Evolutionary conservation across 768 basidiomycete species (phyloP).

Genomic region (Filobasidium wieringae): DNA sequence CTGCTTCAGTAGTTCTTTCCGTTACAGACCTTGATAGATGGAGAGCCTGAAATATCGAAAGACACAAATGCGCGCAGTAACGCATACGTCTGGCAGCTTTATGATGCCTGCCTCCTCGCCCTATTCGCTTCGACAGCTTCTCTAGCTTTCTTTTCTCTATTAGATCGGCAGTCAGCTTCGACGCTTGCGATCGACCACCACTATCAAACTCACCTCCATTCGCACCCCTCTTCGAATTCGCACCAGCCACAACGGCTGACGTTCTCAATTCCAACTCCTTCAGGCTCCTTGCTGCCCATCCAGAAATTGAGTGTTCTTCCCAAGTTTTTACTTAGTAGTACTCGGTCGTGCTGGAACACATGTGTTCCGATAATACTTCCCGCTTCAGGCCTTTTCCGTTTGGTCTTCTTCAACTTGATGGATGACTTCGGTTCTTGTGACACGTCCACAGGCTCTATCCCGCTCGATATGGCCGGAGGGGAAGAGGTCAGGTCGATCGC

Average conservation of each 20-base stretch:
- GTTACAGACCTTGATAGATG: too few relatives aligned
- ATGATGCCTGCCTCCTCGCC: background rate
- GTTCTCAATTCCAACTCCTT: slow-evolving; percentile 56
- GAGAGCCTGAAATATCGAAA: too few relatives aligned
- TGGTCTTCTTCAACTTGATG: background rate
- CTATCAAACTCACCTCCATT: slow-evolving; percentile 49
- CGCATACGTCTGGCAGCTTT: too few relatives aligned
- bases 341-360: slow-evolving; percentile 49
- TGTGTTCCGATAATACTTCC: slow-evolving; percentile 54
- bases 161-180: background rate
- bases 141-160: background rate
- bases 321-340: slow-evolving; percentile 49
- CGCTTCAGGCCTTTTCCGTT: slow-evolving; percentile 10
- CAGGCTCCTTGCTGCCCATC: slow-evolving; percentile 55
- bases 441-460: too few relatives aligned
- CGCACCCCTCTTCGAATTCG: slow-evolving; percentile 63
- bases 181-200: background rate
- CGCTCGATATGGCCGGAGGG: too few relatives aligned
- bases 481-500: background rate
- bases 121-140: background rate
- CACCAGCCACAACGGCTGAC: slow-evolving; percentile 61
- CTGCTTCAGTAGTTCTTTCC: too few relatives aligned
- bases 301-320: slow-evolving; percentile 57
- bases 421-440: background rate
- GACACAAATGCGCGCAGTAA: too few relatives aligned